These are phyloP conservation scores for Aspergillus coremiiformis DNA, from an alignment of 495 filamentous ascomycete species.

Conservation along the genomic window DNA sequence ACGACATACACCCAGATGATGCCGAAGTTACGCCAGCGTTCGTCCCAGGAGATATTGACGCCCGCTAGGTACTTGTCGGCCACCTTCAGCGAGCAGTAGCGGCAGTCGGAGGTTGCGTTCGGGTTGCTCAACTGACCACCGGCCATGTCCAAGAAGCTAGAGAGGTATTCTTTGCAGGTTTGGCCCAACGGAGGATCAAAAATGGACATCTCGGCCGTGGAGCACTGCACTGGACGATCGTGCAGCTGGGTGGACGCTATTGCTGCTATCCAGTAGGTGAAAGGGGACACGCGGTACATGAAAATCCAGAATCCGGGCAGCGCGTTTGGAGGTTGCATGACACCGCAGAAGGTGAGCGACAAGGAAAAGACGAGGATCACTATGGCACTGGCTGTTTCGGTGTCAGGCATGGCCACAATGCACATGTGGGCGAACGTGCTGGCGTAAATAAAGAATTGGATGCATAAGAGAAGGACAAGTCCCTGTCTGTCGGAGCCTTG, in stretches of 20 bases:
- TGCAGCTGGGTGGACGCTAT: constrained; percentile 39
- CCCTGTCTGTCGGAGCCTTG: constrained; percentile 38
- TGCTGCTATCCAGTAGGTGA: constrained; percentile 40
- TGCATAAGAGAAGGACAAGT: constrained; percentile 44
- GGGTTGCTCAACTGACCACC: constrained; percentile 34
- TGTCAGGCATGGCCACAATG: constrained; percentile 49
- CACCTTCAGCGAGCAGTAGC: constrained; percentile 33
- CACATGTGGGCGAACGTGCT: constrained; percentile 48
- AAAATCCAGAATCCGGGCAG: constrained; percentile 66
- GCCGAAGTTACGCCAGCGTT: constrained; percentile 35
- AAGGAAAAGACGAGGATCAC: constrained; percentile 50
- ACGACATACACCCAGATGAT: constrained; percentile 45
- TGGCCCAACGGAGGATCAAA: constrained; percentile 43
- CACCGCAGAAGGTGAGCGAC: constrained; percentile 48
- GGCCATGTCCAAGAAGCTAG: constrained; percentile 17
- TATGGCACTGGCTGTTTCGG: constrained; percentile 47
- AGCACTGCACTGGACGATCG: constrained; percentile 47
- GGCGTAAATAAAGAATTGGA: constrained; percentile 44
- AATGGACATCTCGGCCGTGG: constrained; percentile 44
- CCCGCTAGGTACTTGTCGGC: constrained; percentile 35
- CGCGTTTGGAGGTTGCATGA: constrained; percentile 51
- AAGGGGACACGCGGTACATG: constrained; percentile 58
- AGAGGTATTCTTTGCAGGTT: constrained; percentile 44
- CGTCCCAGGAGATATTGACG: constrained; percentile 30
- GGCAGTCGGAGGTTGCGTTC: constrained; percentile 27